Base-by-base conservation (phyloP, 2,329 filamentous ascomycete genomes). In the Davidsoniella neocaledoniae region DNA sequence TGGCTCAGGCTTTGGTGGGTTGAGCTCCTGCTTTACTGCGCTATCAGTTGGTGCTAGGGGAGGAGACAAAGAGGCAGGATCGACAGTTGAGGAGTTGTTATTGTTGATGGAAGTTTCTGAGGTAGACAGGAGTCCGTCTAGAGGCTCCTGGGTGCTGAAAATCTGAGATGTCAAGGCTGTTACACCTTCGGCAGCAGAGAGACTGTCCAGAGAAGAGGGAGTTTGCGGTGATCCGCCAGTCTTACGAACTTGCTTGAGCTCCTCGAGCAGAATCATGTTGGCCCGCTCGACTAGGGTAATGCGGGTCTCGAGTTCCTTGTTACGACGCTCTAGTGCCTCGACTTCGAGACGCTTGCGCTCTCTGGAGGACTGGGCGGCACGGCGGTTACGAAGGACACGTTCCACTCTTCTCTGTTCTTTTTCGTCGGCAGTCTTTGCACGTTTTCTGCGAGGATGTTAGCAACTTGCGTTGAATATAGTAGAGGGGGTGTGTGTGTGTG, bases 371-470 rank as follows among this genome's bases (percentile, higher is more conserved):
- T 96, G 91, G 39, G 91, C 91, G 43, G 91, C 91, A 53, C 88
- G 85, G 56, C 91, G 86, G 63, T 98, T 98, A 42, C 91, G 83
- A 58, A 96, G 86, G 56, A 98, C 91, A 55, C 91, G 86, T 71
- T 98, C 91, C 50, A 96, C 93, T 54, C 91, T 84, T 42, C 91
- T 83, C 66, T 98, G 91, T 68, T 96, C 91, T 69, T 98, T 98
- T 67, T 98, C 91, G 61, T 95, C 91, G 60, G 94, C 90, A 2
- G 91, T 98, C 76, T 96, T 98, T 58, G 91, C 91, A 55, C 91
- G 86, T 77, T 98, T 98, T 57, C 84, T 86, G 55, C 23, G 8
- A 8, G 25, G 1, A 4, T 0, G 39, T 53, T 47, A 50, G 47
- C 2, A 39, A 33, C 16, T 5, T 45, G n/a, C 19, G 40, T 49